Percentiles rank a stretch among this genome's conserved stretches.
Evolutionary conservation across 2,329 filamentous ascomycete genomes (phyloP).

Genomic region (Cladosporium sp.): DNA sequence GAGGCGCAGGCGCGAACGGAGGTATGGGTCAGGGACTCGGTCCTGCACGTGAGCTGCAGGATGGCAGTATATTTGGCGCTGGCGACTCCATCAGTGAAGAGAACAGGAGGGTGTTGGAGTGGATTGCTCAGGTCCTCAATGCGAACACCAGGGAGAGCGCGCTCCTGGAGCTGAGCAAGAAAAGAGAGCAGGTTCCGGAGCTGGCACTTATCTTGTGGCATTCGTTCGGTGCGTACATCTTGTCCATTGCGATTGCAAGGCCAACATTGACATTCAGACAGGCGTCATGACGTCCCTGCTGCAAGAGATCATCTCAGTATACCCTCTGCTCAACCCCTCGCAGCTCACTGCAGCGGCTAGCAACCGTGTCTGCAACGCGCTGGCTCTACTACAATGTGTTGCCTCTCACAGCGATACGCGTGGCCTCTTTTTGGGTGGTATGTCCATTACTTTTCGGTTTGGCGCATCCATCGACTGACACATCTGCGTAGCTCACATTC

Average conservation of each 20-base stretch:
- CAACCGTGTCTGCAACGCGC: conserved; percentile 93
- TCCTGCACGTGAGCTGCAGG: conserved; percentile 17
- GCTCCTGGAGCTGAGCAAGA: conserved; percentile 93
- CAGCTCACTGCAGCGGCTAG: conserved; percentile 96
- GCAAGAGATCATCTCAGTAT: conserved; percentile 98
- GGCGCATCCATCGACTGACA: background rate
- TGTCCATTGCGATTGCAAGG: background rate
- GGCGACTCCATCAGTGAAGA: conserved; percentile 56
- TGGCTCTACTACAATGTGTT: conserved; percentile 92
- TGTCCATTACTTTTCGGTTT: conserved; percentile 18
- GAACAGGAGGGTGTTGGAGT: conserved; percentile 84
- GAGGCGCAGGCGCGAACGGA: conserved; percentile 20
- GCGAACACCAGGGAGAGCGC: conserved; percentile 83
- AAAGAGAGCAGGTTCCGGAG: conserved; percentile 95
- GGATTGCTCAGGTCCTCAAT: conserved; percentile 86
- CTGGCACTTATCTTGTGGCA: conserved; percentile 96
- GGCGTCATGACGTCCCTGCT: conserved; percentile 97
- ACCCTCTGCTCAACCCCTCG: conserved; percentile 90
- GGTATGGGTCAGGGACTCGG: conserved; percentile 13
- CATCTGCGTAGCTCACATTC: conserved; percentile 70
- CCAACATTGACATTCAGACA: conserved; percentile 34
- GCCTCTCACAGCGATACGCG: conserved; percentile 96
- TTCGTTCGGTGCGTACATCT: conserved; percentile 70
- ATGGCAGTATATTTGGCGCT: conserved; percentile 27
- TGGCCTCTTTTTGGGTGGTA: conserved; percentile 88